Percentiles rank a stretch among this genome's conserved stretches.
Conservation (phyloP, 139 green algal genomes). For the Chlamydomonas asymmetrica region DNA sequence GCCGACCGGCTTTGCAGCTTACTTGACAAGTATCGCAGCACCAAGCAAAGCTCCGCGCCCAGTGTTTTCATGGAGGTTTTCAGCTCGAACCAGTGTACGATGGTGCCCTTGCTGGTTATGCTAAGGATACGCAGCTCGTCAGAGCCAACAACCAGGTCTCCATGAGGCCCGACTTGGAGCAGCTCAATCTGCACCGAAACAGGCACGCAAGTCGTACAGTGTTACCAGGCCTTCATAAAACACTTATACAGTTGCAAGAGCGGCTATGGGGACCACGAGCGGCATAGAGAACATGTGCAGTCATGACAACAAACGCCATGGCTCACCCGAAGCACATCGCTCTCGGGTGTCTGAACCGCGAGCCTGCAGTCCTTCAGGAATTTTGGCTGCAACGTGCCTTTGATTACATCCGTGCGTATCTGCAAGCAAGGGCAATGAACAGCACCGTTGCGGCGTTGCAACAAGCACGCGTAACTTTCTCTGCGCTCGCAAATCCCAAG, state of each 20-base stretch:
- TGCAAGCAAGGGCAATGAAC: background rate
- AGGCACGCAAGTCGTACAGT: background rate
- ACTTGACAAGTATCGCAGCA: constrained; percentile 48
- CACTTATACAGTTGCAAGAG: no score
- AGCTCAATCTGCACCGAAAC: constrained; percentile 37
- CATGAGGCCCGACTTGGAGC: constrained; percentile 30
- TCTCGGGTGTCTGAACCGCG: constrained; percentile 15
- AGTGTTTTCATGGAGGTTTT: constrained; percentile 13
- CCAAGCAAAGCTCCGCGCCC: constrained; percentile 40
- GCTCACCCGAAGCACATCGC: constrained; percentile 29
- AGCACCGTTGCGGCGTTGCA: background rate
- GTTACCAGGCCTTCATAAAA: no score
- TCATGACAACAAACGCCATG: background rate
- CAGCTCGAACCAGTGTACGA: constrained; percentile 47
- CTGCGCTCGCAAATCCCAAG: no score
- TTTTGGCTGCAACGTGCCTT: constrained; percentile 27
- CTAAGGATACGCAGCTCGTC: constrained; percentile 27
- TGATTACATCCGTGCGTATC: constrained; percentile 37
- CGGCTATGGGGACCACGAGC: background rate
- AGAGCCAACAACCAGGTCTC: constrained; percentile 44
- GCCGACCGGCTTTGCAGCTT: no score
- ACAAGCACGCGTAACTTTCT: background rate
- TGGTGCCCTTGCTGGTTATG: constrained; percentile 34
- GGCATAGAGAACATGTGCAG: background rate
- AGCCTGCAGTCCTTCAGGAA: constrained; percentile 47